Evolutionary conservation across 2,329 filamentous ascomycete genomes (phyloP), one percentile per base, ranked within the genome.

Genomic region (Cladophialophora immunda): DNA sequence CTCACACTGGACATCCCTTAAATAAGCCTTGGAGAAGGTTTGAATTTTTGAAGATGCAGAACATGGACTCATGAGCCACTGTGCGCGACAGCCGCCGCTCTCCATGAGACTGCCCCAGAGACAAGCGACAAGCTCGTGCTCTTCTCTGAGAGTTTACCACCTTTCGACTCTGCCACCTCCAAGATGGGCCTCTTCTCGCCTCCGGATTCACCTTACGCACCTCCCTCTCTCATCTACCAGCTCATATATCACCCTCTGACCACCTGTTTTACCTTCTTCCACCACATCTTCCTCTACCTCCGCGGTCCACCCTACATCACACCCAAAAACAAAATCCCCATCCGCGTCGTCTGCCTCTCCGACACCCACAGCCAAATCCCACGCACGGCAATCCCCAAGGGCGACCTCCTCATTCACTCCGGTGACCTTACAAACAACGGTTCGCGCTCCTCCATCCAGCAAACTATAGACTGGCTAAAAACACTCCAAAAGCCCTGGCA

Each of bases 321-420:
- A 11, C 84, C 87, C 1, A 81, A 83, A 52, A 71, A 76, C 63
- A 82, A 81, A 64, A 82, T 81, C 0, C 80, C 86, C 6, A 87
- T 97, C 75, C 89, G 89, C 67, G 85, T 97, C 29, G 92, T 97
- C 70, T 97, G 92, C 79, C 88, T 97, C 70, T 94, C 93, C 9
- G 94, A 97, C 80, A 97, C 94, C 0, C 94, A 97, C 80, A 88
- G 87, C 67, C 83, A 85, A 50, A 83, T 84, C 9, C 81, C 87
- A 7, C 73, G 78, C 19, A 56, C 52, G 3, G 45, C 66, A 3
- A 57, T 71, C 8, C 93, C 93, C 0, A 79, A 85, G 9, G 94
- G 93, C 64, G 93, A 97, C 77, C 83, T 97, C 25, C 86, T 98
- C 57, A 91, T 98, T 73, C 94, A 97, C 76, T 92, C 93, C 1